Conservation (phyloP, 164 flowering plant species). For the Nymphaea thermarum region DNA sequence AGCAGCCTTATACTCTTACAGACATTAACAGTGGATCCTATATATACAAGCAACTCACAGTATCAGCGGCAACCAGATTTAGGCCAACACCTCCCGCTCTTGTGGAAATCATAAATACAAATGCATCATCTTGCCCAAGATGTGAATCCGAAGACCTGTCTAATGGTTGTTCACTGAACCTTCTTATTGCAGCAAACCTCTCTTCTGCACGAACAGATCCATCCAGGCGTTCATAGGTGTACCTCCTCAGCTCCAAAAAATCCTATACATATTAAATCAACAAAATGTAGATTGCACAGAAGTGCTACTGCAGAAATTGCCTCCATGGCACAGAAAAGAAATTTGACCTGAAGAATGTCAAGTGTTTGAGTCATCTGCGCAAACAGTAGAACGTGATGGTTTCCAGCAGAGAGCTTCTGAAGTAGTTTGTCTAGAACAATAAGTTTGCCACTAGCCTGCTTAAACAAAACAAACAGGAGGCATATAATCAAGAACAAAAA, state of each 20-base stretch:
- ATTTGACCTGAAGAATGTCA: conserved; percentile 80
- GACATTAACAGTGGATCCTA: no score
- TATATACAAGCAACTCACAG: conserved; percentile 37
- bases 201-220: conserved; percentile 97
- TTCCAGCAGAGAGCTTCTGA: conserved; percentile 48
- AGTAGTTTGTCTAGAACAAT: conserved; percentile 71
- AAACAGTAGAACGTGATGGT: conserved; percentile 85
- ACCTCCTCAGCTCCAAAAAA: conserved; percentile 70
- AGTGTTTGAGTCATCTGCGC: conserved; percentile 95
- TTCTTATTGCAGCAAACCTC: conserved; percentile 93
- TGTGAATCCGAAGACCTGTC: conserved; percentile 12
- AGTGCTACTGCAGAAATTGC: no score
- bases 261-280: conserved; percentile 62
- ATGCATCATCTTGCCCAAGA: conserved; percentile 33
- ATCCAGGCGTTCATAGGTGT: conserved; percentile 93
- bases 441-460: conserved; percentile 94
- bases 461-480: conserved; percentile 1
- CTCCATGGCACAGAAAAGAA: not conserved
- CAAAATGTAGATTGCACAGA: conserved; percentile 62
- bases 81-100: conserved; percentile 98
- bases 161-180: conserved; percentile 40
- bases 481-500: not conserved
- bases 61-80: conserved; percentile 96
- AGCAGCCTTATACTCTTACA: no score
- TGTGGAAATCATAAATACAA: conserved; percentile 86